phyloP scores from a whole-genome alignment of 805 yeast genomes.

The Ogataea ganodermae region DNA sequence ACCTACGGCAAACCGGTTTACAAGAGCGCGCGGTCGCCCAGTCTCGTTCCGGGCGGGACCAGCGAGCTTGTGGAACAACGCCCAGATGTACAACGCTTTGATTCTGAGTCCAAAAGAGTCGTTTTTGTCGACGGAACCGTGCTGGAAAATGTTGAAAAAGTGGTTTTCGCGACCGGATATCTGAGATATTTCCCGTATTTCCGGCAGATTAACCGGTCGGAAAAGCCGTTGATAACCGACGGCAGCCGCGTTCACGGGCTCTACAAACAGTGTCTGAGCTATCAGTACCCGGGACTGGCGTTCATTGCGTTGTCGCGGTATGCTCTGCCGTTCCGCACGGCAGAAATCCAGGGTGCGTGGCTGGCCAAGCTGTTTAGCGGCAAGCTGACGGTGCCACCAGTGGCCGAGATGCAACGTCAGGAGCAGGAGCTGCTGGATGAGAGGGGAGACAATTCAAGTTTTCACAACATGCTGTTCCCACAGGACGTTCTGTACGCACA shows the following conservation, averaged over 20 bases:
- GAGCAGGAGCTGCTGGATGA: constrained; percentile 39
- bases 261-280: constrained; percentile 61
- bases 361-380: constrained; percentile 64
- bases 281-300: constrained; percentile 62
- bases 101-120: constrained; percentile 40
- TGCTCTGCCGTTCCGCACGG: constrained; percentile 61
- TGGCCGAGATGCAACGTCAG: constrained; percentile 47
- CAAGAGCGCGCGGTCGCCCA: constrained; percentile 51
- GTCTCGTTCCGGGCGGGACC: constrained; percentile 45
- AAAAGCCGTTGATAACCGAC: constrained; percentile 41
- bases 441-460: constrained; percentile 46
- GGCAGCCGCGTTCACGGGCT: constrained; percentile 53
- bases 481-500: constrained; percentile 57
- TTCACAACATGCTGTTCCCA: constrained; percentile 56
- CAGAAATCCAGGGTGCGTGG: constrained; percentile 65
- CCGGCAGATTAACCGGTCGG: constrained; percentile 29
- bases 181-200: constrained; percentile 62
- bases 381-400: constrained; percentile 50
- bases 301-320: constrained; percentile 63
- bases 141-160: constrained; percentile 48
- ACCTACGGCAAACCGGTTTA: constrained; percentile 43
- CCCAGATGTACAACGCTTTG: constrained; percentile 44
- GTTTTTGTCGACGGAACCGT: constrained; percentile 50
- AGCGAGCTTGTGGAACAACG: constrained; percentile 44
- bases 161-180: constrained; percentile 77